Evolutionary conservation across 2,329 filamentous ascomycete species (phyloP).

Genomic region (Talaromyces pinophilus): DNA sequence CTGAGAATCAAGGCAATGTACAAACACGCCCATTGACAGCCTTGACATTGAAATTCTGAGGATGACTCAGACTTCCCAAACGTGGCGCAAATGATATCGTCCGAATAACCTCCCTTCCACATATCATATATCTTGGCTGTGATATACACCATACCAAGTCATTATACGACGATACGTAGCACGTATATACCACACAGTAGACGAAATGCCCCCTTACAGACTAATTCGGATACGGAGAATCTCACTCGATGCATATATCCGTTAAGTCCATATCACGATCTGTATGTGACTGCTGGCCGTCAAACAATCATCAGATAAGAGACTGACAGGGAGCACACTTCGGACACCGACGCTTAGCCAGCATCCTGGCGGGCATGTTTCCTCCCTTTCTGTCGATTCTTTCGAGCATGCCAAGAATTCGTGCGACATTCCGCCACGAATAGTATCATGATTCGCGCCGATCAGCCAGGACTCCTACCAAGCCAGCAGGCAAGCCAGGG

Average conservation of each 20-base stretch:
- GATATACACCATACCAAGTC: not conserved
- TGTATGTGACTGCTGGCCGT: not conserved
- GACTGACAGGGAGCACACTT: not conserved
- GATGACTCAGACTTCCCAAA: not conserved
- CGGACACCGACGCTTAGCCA: not conserved
- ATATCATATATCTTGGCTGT: not conserved
- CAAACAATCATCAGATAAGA: not conserved
- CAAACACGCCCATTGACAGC: not conserved
- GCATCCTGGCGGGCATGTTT: not conserved
- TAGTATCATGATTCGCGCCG: not conserved
- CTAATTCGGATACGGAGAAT: not conserved
- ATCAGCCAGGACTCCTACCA: not conserved
- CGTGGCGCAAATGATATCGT: not conserved
- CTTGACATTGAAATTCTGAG: not conserved
- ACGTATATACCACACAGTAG: not conserved
- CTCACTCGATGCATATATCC: not conserved
- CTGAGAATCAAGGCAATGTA: not conserved
- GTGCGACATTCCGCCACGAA: conserved; percentile 18
- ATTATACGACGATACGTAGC: too few relatives aligned
- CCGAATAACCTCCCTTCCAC: conserved; percentile 4
- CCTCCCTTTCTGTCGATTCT: conserved; percentile 9
- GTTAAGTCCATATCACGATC: not conserved
- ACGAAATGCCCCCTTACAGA: not conserved
- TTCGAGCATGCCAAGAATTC: conserved; percentile 11
- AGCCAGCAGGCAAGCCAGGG: not conserved